These are phyloP conservation scores for Pelargonium australe DNA, from an alignment of 441 rosid genomes.

Conservation along the genomic window DNA sequence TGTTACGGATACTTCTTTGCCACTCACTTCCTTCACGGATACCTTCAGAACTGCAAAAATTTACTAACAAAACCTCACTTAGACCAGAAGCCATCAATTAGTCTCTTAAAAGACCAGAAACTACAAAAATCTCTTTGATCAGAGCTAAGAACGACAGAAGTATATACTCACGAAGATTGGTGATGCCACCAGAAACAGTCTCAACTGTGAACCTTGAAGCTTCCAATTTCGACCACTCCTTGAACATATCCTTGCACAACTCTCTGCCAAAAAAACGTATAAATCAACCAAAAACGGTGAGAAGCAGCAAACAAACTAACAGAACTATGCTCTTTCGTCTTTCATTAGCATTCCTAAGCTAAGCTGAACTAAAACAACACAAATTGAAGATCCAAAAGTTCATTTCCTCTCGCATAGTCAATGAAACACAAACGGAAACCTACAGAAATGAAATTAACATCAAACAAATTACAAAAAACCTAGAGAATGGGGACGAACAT, in stretches of 20 bases:
- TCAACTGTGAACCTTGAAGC: slow-evolving; percentile 63
- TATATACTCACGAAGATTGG: slow-evolving; percentile 64
- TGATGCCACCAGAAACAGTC: slow-evolving; percentile 91
- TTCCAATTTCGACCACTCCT: slow-evolving; percentile 59
- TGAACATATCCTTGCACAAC: slow-evolving; percentile 81
- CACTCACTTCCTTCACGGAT: slow-evolving; percentile 59
- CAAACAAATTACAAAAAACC: not conserved
- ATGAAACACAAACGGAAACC: too few species aligned
- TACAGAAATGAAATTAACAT: not conserved
- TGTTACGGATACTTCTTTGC: slow-evolving; percentile 45
- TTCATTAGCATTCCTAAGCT: not conserved
- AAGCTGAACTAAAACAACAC: not conserved
- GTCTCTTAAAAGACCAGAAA: not conserved
- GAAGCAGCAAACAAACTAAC: not conserved
- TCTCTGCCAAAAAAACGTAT: slow-evolving; percentile 36
- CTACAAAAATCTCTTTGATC: not conserved
- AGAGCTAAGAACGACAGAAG: slow-evolving; percentile 5
- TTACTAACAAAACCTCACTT: not conserved
- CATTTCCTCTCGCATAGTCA: too few species aligned
- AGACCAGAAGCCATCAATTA: not conserved
- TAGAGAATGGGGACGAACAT: slow-evolving; percentile 35
- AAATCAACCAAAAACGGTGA: not conserved
- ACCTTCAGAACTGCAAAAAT: slow-evolving; percentile 70
- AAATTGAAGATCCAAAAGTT: not conserved
- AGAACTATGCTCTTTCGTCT: not conserved